Percentiles rank a stretch among this genome's conserved stretches.
Evolutionary conservation across 2,329 filamentous ascomycete genomes (phyloP).

Genomic region (Graphiopsis chlorocephala): DNA sequence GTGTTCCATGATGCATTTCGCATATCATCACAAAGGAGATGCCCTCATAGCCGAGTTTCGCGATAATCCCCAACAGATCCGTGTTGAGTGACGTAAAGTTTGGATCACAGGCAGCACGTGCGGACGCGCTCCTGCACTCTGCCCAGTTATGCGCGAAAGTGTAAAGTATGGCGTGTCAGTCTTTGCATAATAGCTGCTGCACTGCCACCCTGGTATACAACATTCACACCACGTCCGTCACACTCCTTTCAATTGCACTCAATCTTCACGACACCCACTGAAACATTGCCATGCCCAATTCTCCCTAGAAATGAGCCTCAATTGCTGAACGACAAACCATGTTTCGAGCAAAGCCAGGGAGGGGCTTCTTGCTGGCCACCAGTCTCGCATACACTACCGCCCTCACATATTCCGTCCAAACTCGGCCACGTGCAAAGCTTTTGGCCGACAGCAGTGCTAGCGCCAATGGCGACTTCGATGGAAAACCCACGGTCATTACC

Average conservation of each 20-base stretch:
- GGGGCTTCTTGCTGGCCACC: constrained; percentile 1
- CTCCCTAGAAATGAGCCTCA: not conserved
- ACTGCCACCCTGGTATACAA: not conserved
- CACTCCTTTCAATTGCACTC: not conserved
- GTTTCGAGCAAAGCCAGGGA: constrained; percentile 7
- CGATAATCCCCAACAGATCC: not conserved
- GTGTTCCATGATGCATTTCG: not conserved
- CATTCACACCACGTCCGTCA: not conserved
- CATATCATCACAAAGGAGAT: too few species aligned
- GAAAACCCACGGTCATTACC: constrained; percentile 1
- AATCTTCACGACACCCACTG: not conserved
- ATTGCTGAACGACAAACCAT: not conserved
- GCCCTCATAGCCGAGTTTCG: not conserved
- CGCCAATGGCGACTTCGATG: not conserved
- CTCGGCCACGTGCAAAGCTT: not conserved
- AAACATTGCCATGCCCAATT: not conserved
- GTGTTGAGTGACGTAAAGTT: not conserved
- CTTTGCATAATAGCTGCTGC: not conserved
- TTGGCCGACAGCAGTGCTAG: not conserved
- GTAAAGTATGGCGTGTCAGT: constrained; percentile 1
- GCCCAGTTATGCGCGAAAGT: not conserved
- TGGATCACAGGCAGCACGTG: not conserved
- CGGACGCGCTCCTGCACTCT: not conserved
- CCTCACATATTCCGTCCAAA: not conserved
- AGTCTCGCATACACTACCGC: not conserved